Percentiles rank a stretch among this genome's conserved stretches.
Evolutionary conservation across 768 basidiomycete species (phyloP).

Genomic region (Dendrothele bispora): DNA sequence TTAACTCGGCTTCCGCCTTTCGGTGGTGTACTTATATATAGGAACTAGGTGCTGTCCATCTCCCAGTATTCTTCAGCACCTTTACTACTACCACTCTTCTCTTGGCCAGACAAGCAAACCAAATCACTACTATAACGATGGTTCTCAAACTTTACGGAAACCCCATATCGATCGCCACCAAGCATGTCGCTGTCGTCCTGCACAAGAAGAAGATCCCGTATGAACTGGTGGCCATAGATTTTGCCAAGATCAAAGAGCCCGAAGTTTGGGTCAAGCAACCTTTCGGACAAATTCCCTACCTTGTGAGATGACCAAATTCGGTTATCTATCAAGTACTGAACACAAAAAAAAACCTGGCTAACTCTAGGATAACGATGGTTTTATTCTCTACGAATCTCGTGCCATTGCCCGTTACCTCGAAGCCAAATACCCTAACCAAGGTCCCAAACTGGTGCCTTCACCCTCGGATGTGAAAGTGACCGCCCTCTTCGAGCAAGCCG

Average conservation of each 20-base stretch:
- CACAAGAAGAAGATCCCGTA: conserved; percentile 50
- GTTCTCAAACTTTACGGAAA: conserved; percentile 44
- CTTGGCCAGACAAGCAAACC: no score
- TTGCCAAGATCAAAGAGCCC: conserved; percentile 34
- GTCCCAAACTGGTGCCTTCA: conserved; percentile 49
- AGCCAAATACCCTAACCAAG: conserved; percentile 52
- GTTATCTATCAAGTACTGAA: no score
- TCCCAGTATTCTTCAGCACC: no score
- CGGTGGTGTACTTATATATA: no score
- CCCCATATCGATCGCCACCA: conserved; percentile 44
- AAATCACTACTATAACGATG: no score
- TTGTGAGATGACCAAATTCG: conserved; percentile 22
- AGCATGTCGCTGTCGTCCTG: conserved; percentile 40
- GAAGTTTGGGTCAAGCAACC: conserved; percentile 44
- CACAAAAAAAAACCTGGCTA: no score
- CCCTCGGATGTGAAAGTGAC: conserved; percentile 26
- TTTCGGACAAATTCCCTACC: conserved; percentile 42
- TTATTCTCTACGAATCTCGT: conserved; percentile 63
- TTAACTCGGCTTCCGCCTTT: no score
- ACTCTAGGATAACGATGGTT: conserved; percentile 62
- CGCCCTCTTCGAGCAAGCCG: conserved; percentile 53
- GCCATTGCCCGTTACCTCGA: conserved; percentile 63
- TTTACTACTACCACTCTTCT: no score
- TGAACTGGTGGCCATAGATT: conserved; percentile 39
- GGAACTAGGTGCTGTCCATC: no score